Evolutionary conservation across 2,329 filamentous ascomycete genomes (phyloP), one percentile per base, ranked within the genome.

Genomic region (Pseudocercospora macadamiae): DNA sequence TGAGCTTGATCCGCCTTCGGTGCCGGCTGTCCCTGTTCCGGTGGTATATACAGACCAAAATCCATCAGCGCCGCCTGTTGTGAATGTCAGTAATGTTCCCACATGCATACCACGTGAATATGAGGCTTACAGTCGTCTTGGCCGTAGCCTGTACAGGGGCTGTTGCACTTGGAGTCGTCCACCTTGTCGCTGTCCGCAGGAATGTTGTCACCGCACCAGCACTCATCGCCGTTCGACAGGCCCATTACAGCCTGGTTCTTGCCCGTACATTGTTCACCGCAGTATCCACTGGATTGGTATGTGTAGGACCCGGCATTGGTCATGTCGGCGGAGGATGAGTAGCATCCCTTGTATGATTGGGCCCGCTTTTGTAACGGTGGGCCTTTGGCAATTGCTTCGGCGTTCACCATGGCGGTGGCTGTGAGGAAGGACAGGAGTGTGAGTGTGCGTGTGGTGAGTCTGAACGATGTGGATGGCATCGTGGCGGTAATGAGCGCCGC

Each of bases 131-230:
- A 60, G 30, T 55, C 48, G 21, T 30, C 48, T 53, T 53, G 28
- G 32, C 49, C 55, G 18, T 55, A 64, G 7, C 63, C 63, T 10
- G 53, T 53, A 73, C 92, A 96, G 0, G 79, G 71, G 23, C 80
- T 82, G 70, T 84, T 79, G 76, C 92, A 96, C 16, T 85, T 76
- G 7, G 72, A 72, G 69, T 88, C 82, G 49, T 82, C 77, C 8
- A 85, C 82, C 60, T 86, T 72, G 42, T 79, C 77, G n/a, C 76
- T 76, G 34, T 78, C 68, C n/a, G 86, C 79, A 0, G 92, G 92
- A 49, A 92, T 82, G 60, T 81, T 75, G 63, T 85, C 77, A 59
- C 91, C 92, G 70, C 92, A 96, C 69, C 80, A 90, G 76, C 92
- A 96, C 63, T 85, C 75, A 16, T 81, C 78, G n/a, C 83, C 83